Conservation (phyloP, 768 basidiomycete genomes). For the Austroboletus eburneus region DNA sequence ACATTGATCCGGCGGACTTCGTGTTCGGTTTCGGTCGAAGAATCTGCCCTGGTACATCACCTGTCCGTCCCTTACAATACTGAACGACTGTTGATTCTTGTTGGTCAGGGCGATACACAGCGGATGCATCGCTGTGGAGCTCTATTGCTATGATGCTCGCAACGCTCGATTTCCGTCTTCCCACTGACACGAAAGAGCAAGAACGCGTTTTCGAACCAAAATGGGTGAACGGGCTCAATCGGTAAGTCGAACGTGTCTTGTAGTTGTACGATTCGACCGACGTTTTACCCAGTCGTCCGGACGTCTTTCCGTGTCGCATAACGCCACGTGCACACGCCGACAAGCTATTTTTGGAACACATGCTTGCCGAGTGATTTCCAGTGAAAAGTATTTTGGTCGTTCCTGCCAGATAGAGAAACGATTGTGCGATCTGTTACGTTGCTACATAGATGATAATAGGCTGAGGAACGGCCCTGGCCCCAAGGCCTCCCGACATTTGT, state of each 20-base stretch:
- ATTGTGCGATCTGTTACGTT: too few relatives aligned
- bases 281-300: conserved; percentile 4
- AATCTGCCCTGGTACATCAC: conserved; percentile 2
- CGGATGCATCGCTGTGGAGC: conserved; percentile 7
- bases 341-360: neutral
- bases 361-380: neutral
- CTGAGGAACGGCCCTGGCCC: too few relatives aligned
- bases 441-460: too few relatives aligned
- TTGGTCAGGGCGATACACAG: conserved; percentile 2
- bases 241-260: neutral
- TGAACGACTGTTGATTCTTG: neutral
- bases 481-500: too few relatives aligned
- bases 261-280: neutral
- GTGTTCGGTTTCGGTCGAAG: conserved; percentile 15
- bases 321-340: conserved; percentile 3
- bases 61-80: neutral
- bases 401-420: too few relatives aligned
- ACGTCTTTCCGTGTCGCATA: conserved; percentile 8
- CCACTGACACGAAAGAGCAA: neutral
- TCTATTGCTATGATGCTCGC: conserved; percentile 14
- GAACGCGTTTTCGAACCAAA: neutral
- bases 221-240: conserved; percentile 9
- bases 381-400: too few relatives aligned
- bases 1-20: conserved; percentile 5
- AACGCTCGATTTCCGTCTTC: conserved; percentile 4